Percentiles rank a stretch among this genome's conserved stretches.
These are phyloP conservation scores for Tetratostichococcus sp. DNA, from an alignment of 139 green algal genomes.

Conservation along the genomic window DNA sequence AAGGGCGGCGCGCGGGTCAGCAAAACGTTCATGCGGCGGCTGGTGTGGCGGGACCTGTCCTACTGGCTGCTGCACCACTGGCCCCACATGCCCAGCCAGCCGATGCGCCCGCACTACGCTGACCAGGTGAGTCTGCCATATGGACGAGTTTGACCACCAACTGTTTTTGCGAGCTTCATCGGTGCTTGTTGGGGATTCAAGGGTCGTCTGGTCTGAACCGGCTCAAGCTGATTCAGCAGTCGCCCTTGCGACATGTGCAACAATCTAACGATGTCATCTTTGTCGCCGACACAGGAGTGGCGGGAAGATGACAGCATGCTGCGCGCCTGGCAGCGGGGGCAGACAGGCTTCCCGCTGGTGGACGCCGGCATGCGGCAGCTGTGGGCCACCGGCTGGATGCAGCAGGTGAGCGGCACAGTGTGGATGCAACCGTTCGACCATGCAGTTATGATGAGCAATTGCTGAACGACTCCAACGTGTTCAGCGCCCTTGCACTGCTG, in stretches of 20 bases:
- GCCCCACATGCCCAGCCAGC: conserved; percentile 39
- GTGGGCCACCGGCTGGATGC: conserved; percentile 60
- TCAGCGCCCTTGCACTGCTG: too few relatives aligned
- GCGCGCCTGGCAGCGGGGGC: conserved; percentile 34
- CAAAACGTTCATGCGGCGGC: conserved; percentile 54
- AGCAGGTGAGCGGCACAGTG: conserved; percentile 31
- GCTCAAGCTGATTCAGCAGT: too few relatives aligned
- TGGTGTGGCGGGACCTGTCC: conserved; percentile 64
- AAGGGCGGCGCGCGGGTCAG: conserved; percentile 20
- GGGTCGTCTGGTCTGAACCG: too few relatives aligned
- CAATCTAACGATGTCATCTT: too few relatives aligned
- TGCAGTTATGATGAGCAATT: too few relatives aligned
- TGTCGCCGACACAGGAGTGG: too few relatives aligned
- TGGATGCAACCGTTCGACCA: too few relatives aligned
- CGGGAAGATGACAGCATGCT: conserved; percentile 8
- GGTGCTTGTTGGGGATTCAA: too few relatives aligned
- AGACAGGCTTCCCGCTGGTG: conserved; percentile 57
- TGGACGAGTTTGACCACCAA: too few relatives aligned
- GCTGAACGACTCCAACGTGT: too few relatives aligned
- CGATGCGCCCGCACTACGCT: conserved; percentile 37
- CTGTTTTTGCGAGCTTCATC: too few relatives aligned
- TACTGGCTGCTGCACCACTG: conserved; percentile 74
- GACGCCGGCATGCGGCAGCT: conserved; percentile 62
- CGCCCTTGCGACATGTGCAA: too few relatives aligned
- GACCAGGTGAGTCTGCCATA: conserved; percentile 24